Conservation (phyloP, 208 protist genomes). For the Leptomonas pyrrhocoris region DNA sequence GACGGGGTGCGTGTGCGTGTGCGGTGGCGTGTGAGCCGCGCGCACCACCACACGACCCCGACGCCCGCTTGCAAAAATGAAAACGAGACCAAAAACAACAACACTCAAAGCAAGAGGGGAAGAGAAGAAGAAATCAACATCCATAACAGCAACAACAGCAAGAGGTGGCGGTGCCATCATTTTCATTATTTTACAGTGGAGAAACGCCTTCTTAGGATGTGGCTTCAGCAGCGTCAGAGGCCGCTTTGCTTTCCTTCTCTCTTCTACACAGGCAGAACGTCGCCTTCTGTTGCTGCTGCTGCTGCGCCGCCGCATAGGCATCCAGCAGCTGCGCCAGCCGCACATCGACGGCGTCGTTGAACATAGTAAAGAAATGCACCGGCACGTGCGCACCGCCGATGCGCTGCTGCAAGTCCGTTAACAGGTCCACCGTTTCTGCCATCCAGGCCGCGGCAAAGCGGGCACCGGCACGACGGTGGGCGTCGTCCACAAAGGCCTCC, state of each 20-base stretch:
- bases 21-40: no score
- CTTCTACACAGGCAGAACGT: neutral
- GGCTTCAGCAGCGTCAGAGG: neutral
- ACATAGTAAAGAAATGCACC: conserved; percentile 32
- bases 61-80: no score
- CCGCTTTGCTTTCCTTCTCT: neutral
- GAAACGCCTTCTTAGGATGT: no score
- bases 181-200: no score
- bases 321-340: conserved; percentile 29
- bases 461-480: neutral
- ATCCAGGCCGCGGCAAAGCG: conserved; percentile 23
- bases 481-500: conserved; percentile 8
- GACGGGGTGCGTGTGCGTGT: no score
- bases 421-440: conserved; percentile 23
- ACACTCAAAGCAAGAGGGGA: no score
- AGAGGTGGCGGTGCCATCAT: no score
- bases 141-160: no score
- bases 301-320: conserved; percentile 12
- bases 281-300: neutral
- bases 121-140: no score
- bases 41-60: no score
- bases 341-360: conserved; percentile 25
- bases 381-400: conserved; percentile 6
- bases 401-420: conserved; percentile 6
- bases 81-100: no score